phyloP scores from a whole-genome alignment of 192 early-diverging fungal species.

The Backusella tarrabulga region DNA sequence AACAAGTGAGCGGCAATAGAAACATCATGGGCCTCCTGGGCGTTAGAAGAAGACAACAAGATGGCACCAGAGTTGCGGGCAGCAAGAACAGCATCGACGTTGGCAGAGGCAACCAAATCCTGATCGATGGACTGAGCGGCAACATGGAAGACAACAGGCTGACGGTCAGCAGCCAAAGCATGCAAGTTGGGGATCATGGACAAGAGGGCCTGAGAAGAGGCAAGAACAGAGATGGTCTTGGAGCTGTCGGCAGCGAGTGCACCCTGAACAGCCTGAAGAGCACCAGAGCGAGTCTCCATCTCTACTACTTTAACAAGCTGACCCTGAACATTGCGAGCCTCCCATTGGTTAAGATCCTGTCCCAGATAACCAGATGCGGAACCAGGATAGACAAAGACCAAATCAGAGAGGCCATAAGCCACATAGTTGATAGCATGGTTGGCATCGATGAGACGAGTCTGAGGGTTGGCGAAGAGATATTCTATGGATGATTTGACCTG shows the following conservation, averaged over 20 bases:
- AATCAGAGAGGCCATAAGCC: slow-evolving; percentile 75
- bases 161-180: slow-evolving; percentile 57
- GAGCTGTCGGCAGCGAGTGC: slow-evolving; percentile 53
- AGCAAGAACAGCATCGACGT: slow-evolving; percentile 71
- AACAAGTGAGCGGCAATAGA: slow-evolving; percentile 82
- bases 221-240: slow-evolving; percentile 51
- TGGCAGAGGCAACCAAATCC: slow-evolving; percentile 53
- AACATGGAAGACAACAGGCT: slow-evolving; percentile 82
- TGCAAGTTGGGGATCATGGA: slow-evolving; percentile 85
- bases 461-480: slow-evolving; percentile 27
- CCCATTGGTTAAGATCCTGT: slow-evolving; percentile 63
- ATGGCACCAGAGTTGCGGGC: slow-evolving; percentile 79
- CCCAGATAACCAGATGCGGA: slow-evolving; percentile 62
- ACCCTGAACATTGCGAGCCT: slow-evolving; percentile 70
- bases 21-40: slow-evolving; percentile 90
- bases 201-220: slow-evolving; percentile 73
- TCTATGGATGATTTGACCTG: slow-evolving; percentile 10
- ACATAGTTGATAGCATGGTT: slow-evolving; percentile 72
- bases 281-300: slow-evolving; percentile 80
- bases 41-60: slow-evolving; percentile 69
- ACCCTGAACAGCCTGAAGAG: slow-evolving; percentile 76
- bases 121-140: slow-evolving; percentile 65
- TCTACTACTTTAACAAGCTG: slow-evolving; percentile 64
- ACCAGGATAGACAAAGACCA: slow-evolving; percentile 84
- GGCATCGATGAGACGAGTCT: slow-evolving; percentile 44